phyloP scores from a whole-genome alignment of 805 yeast species.

The Candida insectalens region DNA sequence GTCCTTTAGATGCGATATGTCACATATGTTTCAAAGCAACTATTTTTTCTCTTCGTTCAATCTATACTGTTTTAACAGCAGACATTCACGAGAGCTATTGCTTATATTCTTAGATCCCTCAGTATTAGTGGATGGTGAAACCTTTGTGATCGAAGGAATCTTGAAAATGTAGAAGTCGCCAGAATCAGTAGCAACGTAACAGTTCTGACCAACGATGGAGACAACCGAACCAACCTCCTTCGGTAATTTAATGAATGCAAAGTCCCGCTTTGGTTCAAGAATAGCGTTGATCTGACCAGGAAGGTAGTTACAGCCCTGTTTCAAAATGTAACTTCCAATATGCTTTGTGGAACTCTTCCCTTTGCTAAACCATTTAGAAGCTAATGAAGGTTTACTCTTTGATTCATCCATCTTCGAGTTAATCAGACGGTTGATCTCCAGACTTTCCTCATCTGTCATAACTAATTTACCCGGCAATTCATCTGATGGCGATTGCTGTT shows the following conservation, averaged over 20 bases:
- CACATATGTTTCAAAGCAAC: too few relatives aligned
- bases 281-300: conserved; percentile 76
- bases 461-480: conserved; percentile 12
- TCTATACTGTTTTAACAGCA: conserved; percentile 54
- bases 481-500: neutral
- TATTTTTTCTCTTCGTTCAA: conserved; percentile 1
- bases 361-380: conserved; percentile 5
- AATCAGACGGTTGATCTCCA: conserved; percentile 22
- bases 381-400: neutral
- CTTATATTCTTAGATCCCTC: too few relatives aligned
- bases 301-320: conserved; percentile 33
- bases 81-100: conserved; percentile 70
- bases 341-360: conserved; percentile 16
- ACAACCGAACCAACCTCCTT: conserved; percentile 17
- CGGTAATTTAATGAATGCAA: conserved; percentile 72
- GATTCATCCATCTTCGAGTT: conserved; percentile 7
- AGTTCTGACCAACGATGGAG: conserved; percentile 31
- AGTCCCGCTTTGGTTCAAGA: conserved; percentile 83
- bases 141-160: conserved; percentile 38
- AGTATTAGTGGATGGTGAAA: neutral
- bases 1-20: too few relatives aligned
- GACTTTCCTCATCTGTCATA: conserved; percentile 18
- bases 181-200: conserved; percentile 65
- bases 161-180: conserved; percentile 78
- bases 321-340: conserved; percentile 19